phyloP scores from a whole-genome alignment of 2,329 filamentous ascomycete genomes.

The Trichophyton mentagrophytes region DNA sequence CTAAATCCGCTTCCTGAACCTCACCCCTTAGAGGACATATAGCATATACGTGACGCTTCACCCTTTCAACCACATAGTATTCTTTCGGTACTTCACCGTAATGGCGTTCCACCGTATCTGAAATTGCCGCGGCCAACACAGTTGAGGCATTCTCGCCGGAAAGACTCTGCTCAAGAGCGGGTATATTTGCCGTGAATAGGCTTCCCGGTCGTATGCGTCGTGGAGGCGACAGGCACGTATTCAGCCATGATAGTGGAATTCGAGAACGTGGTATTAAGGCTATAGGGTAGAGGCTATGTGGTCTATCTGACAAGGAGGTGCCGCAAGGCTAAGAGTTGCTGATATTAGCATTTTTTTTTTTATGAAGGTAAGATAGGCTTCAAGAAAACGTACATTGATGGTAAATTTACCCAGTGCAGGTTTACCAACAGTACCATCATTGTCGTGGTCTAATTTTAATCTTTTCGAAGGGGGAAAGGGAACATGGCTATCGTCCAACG shows the following conservation, averaged over 20 bases:
- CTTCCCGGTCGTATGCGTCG: constrained; percentile 22
- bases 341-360: neutral
- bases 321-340: constrained; percentile 22
- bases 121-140: constrained; percentile 24
- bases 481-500: neutral
- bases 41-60: constrained; percentile 30
- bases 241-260: constrained; percentile 30
- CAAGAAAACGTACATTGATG: neutral
- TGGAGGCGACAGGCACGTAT: constrained; percentile 18
- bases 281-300: constrained; percentile 26
- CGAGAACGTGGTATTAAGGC: constrained; percentile 24
- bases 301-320: constrained; percentile 24
- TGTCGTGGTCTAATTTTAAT: neutral
- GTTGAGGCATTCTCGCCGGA: constrained; percentile 16
- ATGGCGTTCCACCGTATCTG: neutral
- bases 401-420: neutral
- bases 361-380: neutral
- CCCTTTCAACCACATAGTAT: constrained; percentile 28
- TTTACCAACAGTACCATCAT: neutral
- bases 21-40: constrained; percentile 23
- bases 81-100: constrained; percentile 9
- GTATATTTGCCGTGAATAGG: constrained; percentile 29
- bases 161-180: constrained; percentile 23
- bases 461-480: neutral
- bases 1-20: constrained; percentile 28